Conservation (phyloP, 2,329 filamentous ascomycete genomes). For the Orbilia brochopaga region DNA sequence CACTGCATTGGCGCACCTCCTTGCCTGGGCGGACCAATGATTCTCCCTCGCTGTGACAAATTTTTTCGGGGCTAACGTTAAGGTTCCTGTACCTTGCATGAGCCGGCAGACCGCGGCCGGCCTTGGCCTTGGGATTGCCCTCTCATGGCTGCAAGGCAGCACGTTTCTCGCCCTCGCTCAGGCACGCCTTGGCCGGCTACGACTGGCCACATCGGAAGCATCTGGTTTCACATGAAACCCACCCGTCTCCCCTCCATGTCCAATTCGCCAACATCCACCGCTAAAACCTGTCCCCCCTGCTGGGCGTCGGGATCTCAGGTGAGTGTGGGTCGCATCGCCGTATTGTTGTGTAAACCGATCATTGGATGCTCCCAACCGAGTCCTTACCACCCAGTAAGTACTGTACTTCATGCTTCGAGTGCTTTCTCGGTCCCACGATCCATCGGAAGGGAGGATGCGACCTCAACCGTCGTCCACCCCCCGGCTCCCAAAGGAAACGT, state of each 20-base stretch:
- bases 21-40: slow-evolving; percentile 38
- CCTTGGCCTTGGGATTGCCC: slow-evolving; percentile 28
- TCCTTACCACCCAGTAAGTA: too few species aligned
- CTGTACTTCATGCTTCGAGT: too few species aligned
- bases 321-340: background rate
- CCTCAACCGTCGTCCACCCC: background rate
- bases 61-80: slow-evolving; percentile 21
- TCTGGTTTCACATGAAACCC: slow-evolving; percentile 2
- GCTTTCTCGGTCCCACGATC: too few species aligned
- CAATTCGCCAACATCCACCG: background rate
- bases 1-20: slow-evolving; percentile 27
- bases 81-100: slow-evolving; percentile 38
- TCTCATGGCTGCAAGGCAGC: slow-evolving; percentile 34
- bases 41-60: slow-evolving; percentile 29
- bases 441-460: background rate
- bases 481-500: slow-evolving; percentile 2
- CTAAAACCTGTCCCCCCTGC: background rate
- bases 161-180: slow-evolving; percentile 34
- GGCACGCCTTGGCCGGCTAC: slow-evolving; percentile 32
- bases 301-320: background rate
- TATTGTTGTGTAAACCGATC: too few species aligned
- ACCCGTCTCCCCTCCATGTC: background rate
- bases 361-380: too few species aligned
- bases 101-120: slow-evolving; percentile 20
- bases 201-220: slow-evolving; percentile 10